Conservation (phyloP, 208 protist species). For the Blastocrithidia nonstop region DNA sequence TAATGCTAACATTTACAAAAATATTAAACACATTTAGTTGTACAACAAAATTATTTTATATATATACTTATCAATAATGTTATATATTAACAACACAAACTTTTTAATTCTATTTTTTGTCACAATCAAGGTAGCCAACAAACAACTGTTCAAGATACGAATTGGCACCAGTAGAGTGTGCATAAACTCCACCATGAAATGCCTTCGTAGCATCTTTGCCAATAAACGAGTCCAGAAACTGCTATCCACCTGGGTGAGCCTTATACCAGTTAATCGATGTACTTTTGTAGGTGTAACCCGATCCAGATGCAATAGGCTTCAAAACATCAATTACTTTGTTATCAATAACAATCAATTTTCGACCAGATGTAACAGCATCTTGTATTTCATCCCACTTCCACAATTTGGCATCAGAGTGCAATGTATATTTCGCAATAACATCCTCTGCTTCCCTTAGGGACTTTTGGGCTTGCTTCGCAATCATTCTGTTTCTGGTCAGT, state of each 20-base stretch:
- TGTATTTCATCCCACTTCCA: slow-evolving; percentile 57
- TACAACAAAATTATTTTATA: too few species aligned
- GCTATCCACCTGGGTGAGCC: slow-evolving; percentile 59
- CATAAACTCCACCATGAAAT: too few species aligned
- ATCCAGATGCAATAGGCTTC: slow-evolving; percentile 28
- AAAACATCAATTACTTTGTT: slow-evolving; percentile 55
- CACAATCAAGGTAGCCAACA: too few species aligned
- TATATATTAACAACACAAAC: too few species aligned
- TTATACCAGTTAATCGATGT: slow-evolving; percentile 52
- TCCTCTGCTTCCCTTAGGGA: slow-evolving; percentile 15
- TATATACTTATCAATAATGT: too few species aligned
- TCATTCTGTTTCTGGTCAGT: slow-evolving; percentile 33
- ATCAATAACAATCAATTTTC: slow-evolving; percentile 48
- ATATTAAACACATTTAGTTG: too few species aligned
- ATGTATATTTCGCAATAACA: too few species aligned
- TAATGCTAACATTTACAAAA: too few species aligned
- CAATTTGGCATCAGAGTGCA: too few species aligned
- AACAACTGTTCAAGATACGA: too few species aligned
- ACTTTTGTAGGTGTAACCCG: slow-evolving; percentile 47
- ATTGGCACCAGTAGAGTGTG: too few species aligned
- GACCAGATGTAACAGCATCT: slow-evolving; percentile 29
- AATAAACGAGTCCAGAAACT: slow-evolving; percentile 51
- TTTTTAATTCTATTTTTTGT: too few species aligned
- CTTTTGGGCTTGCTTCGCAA: slow-evolving; percentile 20
- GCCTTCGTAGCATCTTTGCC: slow-evolving; percentile 60